Conservation (phyloP, 176 grass and related monocot genomes). For the Triticum monococcum region DNA sequence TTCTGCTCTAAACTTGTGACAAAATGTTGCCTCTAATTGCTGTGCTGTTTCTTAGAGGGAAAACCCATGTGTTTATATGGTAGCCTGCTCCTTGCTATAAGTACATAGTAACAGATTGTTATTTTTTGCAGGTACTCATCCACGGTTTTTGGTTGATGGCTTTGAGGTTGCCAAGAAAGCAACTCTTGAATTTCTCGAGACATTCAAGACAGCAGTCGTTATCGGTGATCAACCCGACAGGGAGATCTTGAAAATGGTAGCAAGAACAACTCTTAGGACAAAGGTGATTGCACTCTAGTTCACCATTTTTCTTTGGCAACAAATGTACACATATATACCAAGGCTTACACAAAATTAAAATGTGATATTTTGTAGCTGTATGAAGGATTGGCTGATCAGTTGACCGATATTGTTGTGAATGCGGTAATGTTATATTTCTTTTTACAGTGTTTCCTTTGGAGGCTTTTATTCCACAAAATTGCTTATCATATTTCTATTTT, state of each 20-base stretch:
- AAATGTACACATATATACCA: background rate
- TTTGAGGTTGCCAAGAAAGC: conserved; percentile 95
- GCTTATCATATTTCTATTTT: background rate
- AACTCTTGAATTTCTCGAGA: conserved; percentile 92
- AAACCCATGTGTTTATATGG: background rate
- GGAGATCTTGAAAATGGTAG: conserved; percentile 93
- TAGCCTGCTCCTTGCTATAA: background rate
- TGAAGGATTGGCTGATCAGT: conserved; percentile 86
- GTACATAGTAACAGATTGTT: background rate
- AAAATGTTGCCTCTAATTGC: background rate
- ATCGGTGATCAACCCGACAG: conserved; percentile 82
- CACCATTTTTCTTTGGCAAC: background rate
- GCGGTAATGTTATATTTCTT: conserved; percentile 49
- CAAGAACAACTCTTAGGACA: conserved; percentile 91
- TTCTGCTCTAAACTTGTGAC: background rate
- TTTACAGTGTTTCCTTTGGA: background rate
- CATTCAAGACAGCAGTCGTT: conserved; percentile 77
- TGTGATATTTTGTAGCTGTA: conserved; percentile 62
- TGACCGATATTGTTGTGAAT: conserved; percentile 82
- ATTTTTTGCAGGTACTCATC: conserved; percentile 77
- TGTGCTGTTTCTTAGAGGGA: background rate
- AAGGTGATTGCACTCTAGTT: conserved; percentile 52
- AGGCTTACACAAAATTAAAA: conserved; percentile 13
- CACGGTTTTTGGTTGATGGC: conserved; percentile 90
- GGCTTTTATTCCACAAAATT: background rate